phyloP scores from a whole-genome alignment of 805 yeast species.

The Myxozyma monticola region DNA sequence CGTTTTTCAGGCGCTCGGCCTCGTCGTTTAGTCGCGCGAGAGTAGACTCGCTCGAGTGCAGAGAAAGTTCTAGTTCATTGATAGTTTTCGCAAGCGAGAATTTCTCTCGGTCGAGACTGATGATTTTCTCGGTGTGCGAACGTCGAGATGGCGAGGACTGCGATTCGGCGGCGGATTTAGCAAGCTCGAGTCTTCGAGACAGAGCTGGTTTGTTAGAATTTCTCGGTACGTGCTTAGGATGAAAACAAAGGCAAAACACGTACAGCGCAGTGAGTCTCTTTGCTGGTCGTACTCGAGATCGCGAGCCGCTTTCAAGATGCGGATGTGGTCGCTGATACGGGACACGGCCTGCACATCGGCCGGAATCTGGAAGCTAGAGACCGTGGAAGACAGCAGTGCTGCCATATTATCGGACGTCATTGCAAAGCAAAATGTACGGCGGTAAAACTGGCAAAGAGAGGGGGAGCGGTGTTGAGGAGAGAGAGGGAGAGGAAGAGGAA shows the following conservation, averaged over 20 bases:
- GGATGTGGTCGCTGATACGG: slow-evolving; percentile 27
- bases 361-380: slow-evolving; percentile 21
- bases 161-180: slow-evolving; percentile 20
- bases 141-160: slow-evolving; percentile 13
- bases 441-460: background rate
- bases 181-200: slow-evolving; percentile 23
- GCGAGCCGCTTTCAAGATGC: slow-evolving; percentile 26
- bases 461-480: background rate
- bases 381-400: slow-evolving; percentile 18
- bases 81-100: slow-evolving; percentile 31
- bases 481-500: background rate
- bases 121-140: slow-evolving; percentile 21
- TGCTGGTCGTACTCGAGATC: slow-evolving; percentile 27
- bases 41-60: slow-evolving; percentile 25
- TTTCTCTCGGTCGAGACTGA: slow-evolving; percentile 27
- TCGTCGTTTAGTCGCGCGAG: slow-evolving; percentile 24
- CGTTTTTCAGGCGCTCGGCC: slow-evolving; percentile 19
- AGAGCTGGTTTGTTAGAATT: slow-evolving; percentile 12
- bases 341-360: slow-evolving; percentile 26
- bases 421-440: background rate
- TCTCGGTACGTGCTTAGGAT: too few relatives aligned
- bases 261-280: slow-evolving; percentile 25
- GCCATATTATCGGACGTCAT: slow-evolving; percentile 1
- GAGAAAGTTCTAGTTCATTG: slow-evolving; percentile 30
- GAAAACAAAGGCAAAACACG: background rate